Evolutionary conservation across 345 rosid species (phyloP).

Genomic region (Sonneratia alba): DNA sequence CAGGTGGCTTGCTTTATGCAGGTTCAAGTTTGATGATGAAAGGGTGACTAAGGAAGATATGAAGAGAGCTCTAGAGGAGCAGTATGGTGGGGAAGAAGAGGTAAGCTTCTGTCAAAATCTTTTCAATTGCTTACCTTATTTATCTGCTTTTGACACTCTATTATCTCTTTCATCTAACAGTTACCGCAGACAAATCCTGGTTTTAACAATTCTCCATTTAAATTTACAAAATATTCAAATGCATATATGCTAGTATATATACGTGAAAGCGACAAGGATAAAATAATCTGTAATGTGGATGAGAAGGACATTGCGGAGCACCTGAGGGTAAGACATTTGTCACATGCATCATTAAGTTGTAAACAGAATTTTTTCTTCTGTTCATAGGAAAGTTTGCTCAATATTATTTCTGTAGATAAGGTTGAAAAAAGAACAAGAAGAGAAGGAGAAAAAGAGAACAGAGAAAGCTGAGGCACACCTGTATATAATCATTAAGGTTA

Average conservation of each 20-base stretch:
- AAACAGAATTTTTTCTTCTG: background rate
- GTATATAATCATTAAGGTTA: conserved; percentile 49
- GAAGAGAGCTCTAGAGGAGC: conserved; percentile 47
- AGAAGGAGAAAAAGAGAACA: conserved; percentile 48
- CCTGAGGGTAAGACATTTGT: conserved; percentile 27
- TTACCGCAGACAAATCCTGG: conserved; percentile 49
- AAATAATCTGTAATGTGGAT: conserved; percentile 44
- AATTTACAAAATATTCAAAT: conserved; percentile 47
- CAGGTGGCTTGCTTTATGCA: conserved; percentile 9
- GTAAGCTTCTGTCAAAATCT: conserved; percentile 8
- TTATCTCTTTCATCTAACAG: conserved; percentile 16
- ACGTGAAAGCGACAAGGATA: conserved; percentile 48
- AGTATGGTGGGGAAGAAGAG: conserved; percentile 54
- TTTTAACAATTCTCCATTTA: conserved; percentile 43
- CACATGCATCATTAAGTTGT: background rate
- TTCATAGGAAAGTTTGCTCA: background rate
- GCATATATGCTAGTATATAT: conserved; percentile 52
- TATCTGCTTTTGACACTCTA: background rate
- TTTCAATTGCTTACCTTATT: background rate
- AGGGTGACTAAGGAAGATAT: conserved; percentile 46
- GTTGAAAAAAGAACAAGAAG: conserved; percentile 53
- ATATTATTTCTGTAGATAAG: conserved; percentile 23
- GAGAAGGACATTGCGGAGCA: conserved; percentile 53
- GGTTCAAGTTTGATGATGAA: conserved; percentile 52
- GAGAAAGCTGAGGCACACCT: conserved; percentile 55